Evolutionary conservation across 768 basidiomycete species (phyloP), one percentile per base, ranked within the genome.

Genomic region (Kwoniella mangroviensis): DNA sequence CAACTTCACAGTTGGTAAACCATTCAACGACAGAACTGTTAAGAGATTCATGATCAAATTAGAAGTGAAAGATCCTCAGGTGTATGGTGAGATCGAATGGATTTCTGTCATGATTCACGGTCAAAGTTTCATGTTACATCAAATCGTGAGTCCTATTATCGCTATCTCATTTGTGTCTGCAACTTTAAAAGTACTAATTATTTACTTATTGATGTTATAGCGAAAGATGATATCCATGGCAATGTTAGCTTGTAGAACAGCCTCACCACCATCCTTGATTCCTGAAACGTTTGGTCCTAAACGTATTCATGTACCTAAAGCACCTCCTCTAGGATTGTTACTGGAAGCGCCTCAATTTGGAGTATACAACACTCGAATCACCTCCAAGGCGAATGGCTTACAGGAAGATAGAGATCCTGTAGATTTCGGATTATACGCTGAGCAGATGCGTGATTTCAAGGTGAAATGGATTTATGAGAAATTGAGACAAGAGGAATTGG

Each of bases 101-200:
- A 88, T 98, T 54, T 91, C 91, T 55, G 90, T 98, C 21, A 85
- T 91, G 69, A 91, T 97, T 81, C 94, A 98, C 80, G 97, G 96
- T 0, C 97, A 99, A 83, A 94, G 93, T 76, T 99, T 99, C 83
- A 98, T 99, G 97, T 84, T 99, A 64, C 96, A 99, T 83, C 97
- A 99, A 86, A 94, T 94, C 63, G 86, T 84, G n/a, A 41, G 78
- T 63, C 12, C 41, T 15, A 21, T 34, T 40, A 17, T 26, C 4
- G 15, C n/a, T 10, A 17, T 28, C 10, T 40, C 43, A 24, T 17
- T 22, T 4, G 24, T 22, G 19, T 42, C n/a, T 4, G 17, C 28
- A 9, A 4, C 15, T 22, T 13, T 15, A 45, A 11, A 4, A 43
- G 41, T 45, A 12, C 22, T 63, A 19, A 19, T 63, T 28, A 21